Conservation (phyloP, 306 rosid species). For the Pyrus betulifolia region DNA sequence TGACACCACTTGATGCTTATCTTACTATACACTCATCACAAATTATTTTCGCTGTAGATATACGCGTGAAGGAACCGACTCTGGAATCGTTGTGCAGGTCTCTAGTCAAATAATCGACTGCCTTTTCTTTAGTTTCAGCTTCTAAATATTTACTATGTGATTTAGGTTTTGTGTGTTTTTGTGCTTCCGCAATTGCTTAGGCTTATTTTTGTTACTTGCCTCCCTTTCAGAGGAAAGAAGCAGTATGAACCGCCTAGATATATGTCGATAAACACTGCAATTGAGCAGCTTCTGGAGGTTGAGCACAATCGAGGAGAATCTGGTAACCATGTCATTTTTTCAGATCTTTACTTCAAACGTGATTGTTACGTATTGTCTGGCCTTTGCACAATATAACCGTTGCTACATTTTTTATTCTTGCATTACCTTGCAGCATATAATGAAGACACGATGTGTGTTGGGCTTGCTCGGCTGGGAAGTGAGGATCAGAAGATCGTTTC, state of each 20-base stretch:
- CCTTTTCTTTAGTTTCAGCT: too few species aligned
- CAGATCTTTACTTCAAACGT: not conserved
- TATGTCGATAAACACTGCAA: slow-evolving; percentile 77
- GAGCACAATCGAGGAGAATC: slow-evolving; percentile 51
- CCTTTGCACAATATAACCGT: not conserved
- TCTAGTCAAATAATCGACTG: too few species aligned
- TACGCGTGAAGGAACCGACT: slow-evolving; percentile 89
- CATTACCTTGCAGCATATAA: slow-evolving; percentile 47
- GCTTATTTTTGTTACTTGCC: not conserved
- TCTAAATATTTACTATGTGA: too few species aligned
- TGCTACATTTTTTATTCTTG: not conserved
- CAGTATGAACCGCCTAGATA: slow-evolving; percentile 80
- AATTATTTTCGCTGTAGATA: slow-evolving; percentile 35
- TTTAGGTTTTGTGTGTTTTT: not conserved
- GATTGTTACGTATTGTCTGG: not conserved
- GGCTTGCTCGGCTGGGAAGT: slow-evolving; percentile 85
- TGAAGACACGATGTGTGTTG: slow-evolving; percentile 71
- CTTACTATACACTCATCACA: not conserved
- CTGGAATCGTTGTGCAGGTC: slow-evolving; percentile 85
- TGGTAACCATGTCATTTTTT: slow-evolving; percentile 30
- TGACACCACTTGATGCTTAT: not conserved
- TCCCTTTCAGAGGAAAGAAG: slow-evolving; percentile 64
- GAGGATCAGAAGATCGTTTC: slow-evolving; percentile 72
- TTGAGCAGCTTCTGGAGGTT: slow-evolving; percentile 87
- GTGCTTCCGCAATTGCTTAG: not conserved